Evolutionary conservation across 208 protist genomes (phyloP), one percentile per base, ranked within the genome.

Genomic region (Trypanosoma rangeli): DNA sequence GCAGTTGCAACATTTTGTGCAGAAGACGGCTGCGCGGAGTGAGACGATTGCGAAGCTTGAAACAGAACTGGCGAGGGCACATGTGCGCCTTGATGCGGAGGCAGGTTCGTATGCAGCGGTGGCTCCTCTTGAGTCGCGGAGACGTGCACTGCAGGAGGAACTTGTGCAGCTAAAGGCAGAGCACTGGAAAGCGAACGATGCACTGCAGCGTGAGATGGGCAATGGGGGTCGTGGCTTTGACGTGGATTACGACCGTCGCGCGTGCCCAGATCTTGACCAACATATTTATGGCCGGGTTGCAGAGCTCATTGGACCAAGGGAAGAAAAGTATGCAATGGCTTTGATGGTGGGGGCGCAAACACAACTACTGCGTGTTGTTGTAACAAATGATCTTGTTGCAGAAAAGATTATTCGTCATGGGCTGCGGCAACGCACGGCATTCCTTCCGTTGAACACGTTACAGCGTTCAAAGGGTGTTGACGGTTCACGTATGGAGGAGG

Each of bases 381-480:
- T 99, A n/a, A 89, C 97, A 46, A 95, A 61, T 57, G 98, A 99
- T 53, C 60, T 81, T 20, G 97, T 92, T 8, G 98, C 93, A 18
- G 91, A 97, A 60, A 63, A 85, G 24, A 84, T 99, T 28, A 92
- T 99, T 18, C 85, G 93, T 26, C 93, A 91, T 63, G 73, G 93
- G 22, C 83, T 99, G 31, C 88, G 91, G 22, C 82, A 94, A 55
- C 85, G 98, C 37, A 97, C 99, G 0, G 98, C 98, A 5, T 97
- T 99, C 75, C 86, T 99, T 22, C 98, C 99, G n/a, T 84, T 99
- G 8, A 99, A 99, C 78, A 95, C 97, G 49, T 94, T 99, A 50
- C 20, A 65, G 42, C 64, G 9, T 5, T 26, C 74, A n/a, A 67
- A 70, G 49, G 55, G 62, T 31, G 72, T 78, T 35, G 64, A 67